phyloP scores from a whole-genome alignment of 768 basidiomycete species.

The Pholiota molesta region DNA sequence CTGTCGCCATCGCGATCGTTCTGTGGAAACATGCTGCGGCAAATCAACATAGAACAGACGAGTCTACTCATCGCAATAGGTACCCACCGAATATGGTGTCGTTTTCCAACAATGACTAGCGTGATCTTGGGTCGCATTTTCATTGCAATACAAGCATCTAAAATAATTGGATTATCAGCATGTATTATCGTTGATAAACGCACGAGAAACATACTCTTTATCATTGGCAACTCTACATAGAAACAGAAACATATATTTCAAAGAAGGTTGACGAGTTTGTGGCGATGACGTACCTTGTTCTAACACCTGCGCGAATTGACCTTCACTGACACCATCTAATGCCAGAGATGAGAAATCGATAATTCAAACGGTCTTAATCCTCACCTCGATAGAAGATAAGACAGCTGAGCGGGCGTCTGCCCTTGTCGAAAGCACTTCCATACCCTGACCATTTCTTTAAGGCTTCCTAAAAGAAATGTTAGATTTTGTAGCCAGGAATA shows the following conservation, averaged over 20 bases:
- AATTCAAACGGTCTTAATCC: slow-evolving; percentile 23
- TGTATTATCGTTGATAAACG: too few relatives aligned
- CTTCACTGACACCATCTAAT: slow-evolving; percentile 57
- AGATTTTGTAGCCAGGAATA: background rate
- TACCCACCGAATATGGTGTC: slow-evolving; percentile 58
- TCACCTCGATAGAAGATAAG: slow-evolving; percentile 78
- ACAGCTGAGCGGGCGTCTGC: slow-evolving; percentile 61
- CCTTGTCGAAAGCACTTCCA: slow-evolving; percentile 50
- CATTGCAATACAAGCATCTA: slow-evolving; percentile 62
- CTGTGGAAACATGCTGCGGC: slow-evolving; percentile 34
- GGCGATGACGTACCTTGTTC: slow-evolving; percentile 16
- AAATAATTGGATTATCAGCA: background rate
- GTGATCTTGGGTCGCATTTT: slow-evolving; percentile 71
- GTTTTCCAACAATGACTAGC: slow-evolving; percentile 77
- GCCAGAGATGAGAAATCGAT: background rate
- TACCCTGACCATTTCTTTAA: slow-evolving; percentile 59
- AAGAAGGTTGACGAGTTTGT: slow-evolving; percentile 23
- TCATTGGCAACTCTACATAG: slow-evolving; percentile 53
- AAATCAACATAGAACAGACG: background rate
- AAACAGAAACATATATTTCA: background rate
- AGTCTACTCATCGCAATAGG: background rate
- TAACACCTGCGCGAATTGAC: slow-evolving; percentile 53
- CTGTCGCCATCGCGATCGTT: slow-evolving; percentile 50
- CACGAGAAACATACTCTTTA: slow-evolving; percentile 47
- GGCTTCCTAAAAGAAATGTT: slow-evolving; percentile 41